phyloP scores from a whole-genome alignment of 1,284 basidiomycete genomes.

The Trametes versicolor region DNA sequence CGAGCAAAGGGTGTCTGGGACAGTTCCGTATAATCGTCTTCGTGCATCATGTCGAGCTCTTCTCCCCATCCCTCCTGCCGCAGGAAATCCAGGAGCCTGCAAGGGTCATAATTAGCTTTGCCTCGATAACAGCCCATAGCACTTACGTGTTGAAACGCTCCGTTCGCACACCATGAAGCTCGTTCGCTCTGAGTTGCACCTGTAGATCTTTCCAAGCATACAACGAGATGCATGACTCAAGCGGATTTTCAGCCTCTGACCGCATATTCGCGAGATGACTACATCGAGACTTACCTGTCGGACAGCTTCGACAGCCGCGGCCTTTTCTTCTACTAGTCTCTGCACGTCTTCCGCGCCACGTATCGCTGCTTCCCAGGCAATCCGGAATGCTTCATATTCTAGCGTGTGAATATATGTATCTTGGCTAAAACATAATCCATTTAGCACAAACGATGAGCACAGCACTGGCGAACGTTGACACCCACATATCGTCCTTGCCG shows the following conservation, averaged over 20 bases:
- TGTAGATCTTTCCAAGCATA: neutral
- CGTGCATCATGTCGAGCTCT: neutral
- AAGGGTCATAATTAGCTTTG: too few species aligned
- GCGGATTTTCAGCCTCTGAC: neutral
- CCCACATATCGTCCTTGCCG: neutral
- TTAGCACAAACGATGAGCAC: too few species aligned
- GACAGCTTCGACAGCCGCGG: neutral
- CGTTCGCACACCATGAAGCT: neutral
- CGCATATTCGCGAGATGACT: neutral
- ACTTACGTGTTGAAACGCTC: constrained; percentile 3
- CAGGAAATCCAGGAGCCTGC: neutral
- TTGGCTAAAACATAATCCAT: neutral
- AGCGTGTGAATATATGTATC: neutral
- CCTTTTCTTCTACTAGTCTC: neutral
- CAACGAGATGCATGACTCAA: neutral
- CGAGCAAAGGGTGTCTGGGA: neutral
- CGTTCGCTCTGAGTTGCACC: neutral
- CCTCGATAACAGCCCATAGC: neutral
- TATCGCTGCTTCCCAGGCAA: neutral
- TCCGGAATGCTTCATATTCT: neutral
- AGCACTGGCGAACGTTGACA: too few species aligned
- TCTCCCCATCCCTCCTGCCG: constrained; percentile 1
- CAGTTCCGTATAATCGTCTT: neutral
- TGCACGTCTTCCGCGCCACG: neutral
- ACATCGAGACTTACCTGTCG: neutral